phyloP scores from a whole-genome alignment of 345 rosid genomes.

The Syzygium aqueum region DNA sequence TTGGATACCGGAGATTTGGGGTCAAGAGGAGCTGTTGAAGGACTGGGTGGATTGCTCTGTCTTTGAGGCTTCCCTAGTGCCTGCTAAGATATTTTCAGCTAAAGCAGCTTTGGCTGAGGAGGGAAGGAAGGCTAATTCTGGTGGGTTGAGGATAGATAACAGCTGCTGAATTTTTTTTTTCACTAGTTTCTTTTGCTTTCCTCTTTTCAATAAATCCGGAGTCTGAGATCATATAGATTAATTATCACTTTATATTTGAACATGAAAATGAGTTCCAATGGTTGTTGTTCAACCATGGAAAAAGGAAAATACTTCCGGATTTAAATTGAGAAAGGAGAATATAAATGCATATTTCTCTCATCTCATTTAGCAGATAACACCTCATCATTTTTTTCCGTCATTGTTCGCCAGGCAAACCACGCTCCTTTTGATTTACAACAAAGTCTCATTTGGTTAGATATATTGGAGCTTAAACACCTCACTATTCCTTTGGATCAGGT shows the following conservation, averaged over 20 bases:
- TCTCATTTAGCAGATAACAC: background rate
- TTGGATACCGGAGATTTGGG: conserved; percentile 91
- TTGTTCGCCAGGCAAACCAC: background rate
- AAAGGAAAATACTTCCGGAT: background rate
- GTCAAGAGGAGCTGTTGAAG: conserved; percentile 68
- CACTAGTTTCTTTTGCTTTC: background rate
- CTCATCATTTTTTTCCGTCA: background rate
- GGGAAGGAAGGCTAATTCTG: conserved; percentile 41
- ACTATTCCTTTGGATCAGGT: background rate
- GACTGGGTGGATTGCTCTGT: conserved; percentile 76
- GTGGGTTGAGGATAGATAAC: conserved; percentile 38
- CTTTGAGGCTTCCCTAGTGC: conserved; percentile 48
- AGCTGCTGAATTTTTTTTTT: conserved; percentile 28
- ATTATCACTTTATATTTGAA: background rate
- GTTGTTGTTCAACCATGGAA: background rate
- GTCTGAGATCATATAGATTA: background rate
- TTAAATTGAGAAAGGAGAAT: background rate
- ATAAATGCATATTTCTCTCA: background rate
- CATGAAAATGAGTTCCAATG: background rate
- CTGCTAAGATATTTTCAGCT: conserved; percentile 52
- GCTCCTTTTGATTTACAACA: background rate
- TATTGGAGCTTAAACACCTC: background rate
- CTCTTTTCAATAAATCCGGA: background rate
- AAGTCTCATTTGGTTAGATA: background rate
- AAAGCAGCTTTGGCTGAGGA: conserved; percentile 55